Evolutionary conservation across 179 eudicot species (phyloP), one percentile per base, ranked within the genome.

Genomic region (Actinidia arguta): DNA sequence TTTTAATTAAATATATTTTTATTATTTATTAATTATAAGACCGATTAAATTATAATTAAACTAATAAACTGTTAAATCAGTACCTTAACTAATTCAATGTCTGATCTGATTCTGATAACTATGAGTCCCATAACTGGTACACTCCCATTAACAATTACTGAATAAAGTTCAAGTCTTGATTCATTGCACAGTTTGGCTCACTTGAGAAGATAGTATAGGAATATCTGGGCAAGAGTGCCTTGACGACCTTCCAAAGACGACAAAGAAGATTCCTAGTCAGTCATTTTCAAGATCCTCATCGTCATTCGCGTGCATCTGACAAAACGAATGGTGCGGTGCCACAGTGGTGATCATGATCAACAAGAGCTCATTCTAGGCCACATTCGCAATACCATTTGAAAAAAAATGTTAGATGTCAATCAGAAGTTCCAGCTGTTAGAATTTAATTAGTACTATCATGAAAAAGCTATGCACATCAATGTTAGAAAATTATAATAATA

Each of bases 111-210:
- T 31, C 36, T 31, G 36, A 31, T 31, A 31, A 31, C 36, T 31
- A 31, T 31, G 36, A 2, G 1, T 31, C 36, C 84, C 83, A 70
- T 7, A 61, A 44, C 39, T 67, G 76, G 75, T 72, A 81, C 64
- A 71, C 73, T 63, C 48, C 42, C 20, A 48, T 69, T 61, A 54
- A 52, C 44, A 50, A 47, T 27, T 75, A 27, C 78, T 61, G 52
- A 87, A 87, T 75, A 83, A 81, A 81, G 85, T 75, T 44, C 47
- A 2, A 71, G 25, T 61, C 83, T 82, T 82, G 77, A 82, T 70
- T 13, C 63, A 11, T 22, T 56, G 59, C 80, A 68, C 44, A 73
- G 54, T 44, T n/a, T n/a, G 81, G 72, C 63, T 75, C 76, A 52
- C 36, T 69, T 83, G 71, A 25, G 73, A 83, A 67, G 85, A 85